phyloP scores from a whole-genome alignment of 1,284 basidiomycete species.

The Melampsora abietis-canadensis region DNA sequence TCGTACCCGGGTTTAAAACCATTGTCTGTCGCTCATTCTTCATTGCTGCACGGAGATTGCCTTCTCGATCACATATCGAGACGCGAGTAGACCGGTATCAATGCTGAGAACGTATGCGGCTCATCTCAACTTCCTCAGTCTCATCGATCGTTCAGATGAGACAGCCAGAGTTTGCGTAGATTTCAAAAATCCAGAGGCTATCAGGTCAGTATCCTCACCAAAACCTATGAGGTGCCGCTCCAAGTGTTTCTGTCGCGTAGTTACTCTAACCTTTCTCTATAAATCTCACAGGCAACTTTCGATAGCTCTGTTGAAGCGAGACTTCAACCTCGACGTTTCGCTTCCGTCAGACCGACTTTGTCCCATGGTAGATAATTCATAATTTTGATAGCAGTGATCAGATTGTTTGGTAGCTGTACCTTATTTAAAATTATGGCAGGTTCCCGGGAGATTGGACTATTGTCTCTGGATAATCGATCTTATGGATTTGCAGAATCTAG shows the following conservation, averaged over 20 bases:
- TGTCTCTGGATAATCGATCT: slow-evolving; percentile 34
- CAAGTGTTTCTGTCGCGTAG: neutral
- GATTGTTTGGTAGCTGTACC: neutral
- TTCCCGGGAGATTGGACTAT: slow-evolving; percentile 39
- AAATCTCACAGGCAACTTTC: slow-evolving; percentile 58
- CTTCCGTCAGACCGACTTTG: slow-evolving; percentile 72
- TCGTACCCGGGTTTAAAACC: slow-evolving; percentile 62
- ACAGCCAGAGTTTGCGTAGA: slow-evolving; percentile 61
- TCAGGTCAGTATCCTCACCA: slow-evolving; percentile 59
- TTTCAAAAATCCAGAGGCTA: slow-evolving; percentile 67
- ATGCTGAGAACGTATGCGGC: neutral
- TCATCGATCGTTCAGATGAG: neutral
- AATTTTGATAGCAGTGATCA: neutral
- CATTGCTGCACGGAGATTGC: slow-evolving; percentile 45
- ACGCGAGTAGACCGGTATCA: neutral
- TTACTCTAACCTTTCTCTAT: neutral
- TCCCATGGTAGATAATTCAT: slow-evolving; percentile 67
- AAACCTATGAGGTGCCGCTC: neutral
- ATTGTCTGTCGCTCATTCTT: slow-evolving; percentile 58
- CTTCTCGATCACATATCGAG: neutral
- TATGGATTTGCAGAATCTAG: neutral
- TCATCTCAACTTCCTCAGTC: slow-evolving; percentile 46
- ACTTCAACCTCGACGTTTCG: slow-evolving; percentile 65
- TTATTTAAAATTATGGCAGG: slow-evolving; percentile 8
- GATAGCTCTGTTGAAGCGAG: slow-evolving; percentile 67